Conservation (phyloP, 768 basidiomycete species). For the Agrocybe pediades region DNA sequence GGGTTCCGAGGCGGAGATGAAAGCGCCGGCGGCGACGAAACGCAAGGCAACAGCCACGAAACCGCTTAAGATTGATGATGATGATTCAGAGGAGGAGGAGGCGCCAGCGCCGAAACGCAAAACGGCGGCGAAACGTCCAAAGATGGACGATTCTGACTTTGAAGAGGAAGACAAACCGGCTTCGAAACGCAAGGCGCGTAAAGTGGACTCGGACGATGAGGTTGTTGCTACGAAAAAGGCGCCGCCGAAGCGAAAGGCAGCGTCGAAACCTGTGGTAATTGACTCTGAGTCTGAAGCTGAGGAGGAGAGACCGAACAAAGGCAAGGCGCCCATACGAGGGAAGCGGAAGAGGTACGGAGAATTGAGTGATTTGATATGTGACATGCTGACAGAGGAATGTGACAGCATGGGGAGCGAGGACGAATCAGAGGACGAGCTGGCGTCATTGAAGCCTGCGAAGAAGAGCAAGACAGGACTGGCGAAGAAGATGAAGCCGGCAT, state of each 20-base stretch:
- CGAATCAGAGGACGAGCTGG: constrained; percentile 14
- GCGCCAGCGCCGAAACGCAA: constrained; percentile 14
- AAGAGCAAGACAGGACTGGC: constrained; percentile 44
- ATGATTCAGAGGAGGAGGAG: too few relatives aligned
- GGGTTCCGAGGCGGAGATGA: not conserved
- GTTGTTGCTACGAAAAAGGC: constrained; percentile 14
- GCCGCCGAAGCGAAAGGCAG: constrained; percentile 16
- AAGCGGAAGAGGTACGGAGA: constrained; percentile 71
- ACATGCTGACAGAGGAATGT: constrained; percentile 1
- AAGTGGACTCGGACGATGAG: constrained; percentile 38
- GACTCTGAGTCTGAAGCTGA: constrained; percentile 23
- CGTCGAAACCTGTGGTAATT: constrained; percentile 19
- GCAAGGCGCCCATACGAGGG: constrained; percentile 23
- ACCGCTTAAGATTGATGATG: constrained; percentile 11
- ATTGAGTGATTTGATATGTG: not conserved
- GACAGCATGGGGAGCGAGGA: constrained; percentile 9
- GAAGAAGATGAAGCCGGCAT: constrained; percentile 60
- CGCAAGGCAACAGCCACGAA: constrained; percentile 5
- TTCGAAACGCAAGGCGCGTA: constrained; percentile 20
- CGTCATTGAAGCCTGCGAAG: constrained; percentile 29
- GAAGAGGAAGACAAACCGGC: constrained; percentile 23
- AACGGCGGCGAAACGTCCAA: constrained; percentile 7
- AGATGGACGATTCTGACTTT: constrained; percentile 5
- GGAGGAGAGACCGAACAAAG: constrained; percentile 18
- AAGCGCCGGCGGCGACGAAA: constrained; percentile 11